These are phyloP conservation scores for Salvia rosmarinus DNA, from an alignment of 257 asterid genomes.

Conservation along the genomic window DNA sequence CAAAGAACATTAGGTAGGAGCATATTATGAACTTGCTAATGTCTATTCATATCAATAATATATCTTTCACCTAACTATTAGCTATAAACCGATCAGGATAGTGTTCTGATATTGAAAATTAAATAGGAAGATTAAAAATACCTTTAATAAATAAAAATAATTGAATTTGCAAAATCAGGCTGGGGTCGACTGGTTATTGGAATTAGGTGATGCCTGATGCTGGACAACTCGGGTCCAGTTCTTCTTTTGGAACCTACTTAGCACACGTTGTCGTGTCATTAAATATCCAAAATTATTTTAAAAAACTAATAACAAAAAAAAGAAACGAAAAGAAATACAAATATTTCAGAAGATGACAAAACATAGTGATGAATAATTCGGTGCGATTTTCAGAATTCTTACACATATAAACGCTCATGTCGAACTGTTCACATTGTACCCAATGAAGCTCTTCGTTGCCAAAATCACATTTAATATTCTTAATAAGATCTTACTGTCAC, in stretches of 20 bases:
- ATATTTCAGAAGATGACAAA: not conserved
- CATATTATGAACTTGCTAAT: no score
- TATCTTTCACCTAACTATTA: not conserved
- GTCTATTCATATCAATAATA: not conserved
- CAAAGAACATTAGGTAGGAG: no score
- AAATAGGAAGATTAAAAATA: not conserved
- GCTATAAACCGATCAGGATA: not conserved
- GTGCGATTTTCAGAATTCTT: not conserved
- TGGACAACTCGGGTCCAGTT: not conserved
- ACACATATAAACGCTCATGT: not conserved
- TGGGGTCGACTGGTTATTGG: not conserved
- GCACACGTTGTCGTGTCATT: not conserved
- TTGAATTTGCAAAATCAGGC: not conserved
- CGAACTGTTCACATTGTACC: constrained; percentile 29
- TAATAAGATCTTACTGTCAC: not conserved
- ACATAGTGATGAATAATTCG: not conserved
- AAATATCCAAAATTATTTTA: not conserved
- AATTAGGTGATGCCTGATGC: constrained; percentile 1
- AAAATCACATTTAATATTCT: constrained; percentile 3
- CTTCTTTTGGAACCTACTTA: no score
- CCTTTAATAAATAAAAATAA: not conserved
- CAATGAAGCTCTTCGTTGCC: constrained; percentile 3
- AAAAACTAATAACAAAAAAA: not conserved
- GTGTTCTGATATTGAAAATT: not conserved
- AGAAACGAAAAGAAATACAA: not conserved